phyloP scores from a whole-genome alignment of 768 basidiomycete species.

The Russula emetica region DNA sequence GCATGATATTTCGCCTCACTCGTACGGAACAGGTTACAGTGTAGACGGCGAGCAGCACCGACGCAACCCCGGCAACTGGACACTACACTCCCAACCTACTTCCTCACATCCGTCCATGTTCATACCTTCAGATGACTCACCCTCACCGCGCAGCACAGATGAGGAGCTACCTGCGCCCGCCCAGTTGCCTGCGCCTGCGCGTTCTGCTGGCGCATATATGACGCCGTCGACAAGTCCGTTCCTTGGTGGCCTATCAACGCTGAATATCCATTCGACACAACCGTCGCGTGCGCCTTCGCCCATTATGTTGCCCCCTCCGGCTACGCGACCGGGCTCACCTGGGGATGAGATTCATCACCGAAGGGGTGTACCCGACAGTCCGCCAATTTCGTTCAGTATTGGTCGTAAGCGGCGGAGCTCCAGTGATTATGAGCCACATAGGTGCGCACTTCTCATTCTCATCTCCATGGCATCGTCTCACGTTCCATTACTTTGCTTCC shows the following conservation, averaged over 20 bases:
- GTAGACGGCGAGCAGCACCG: conserved; percentile 37
- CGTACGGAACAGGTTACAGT: conserved; percentile 34
- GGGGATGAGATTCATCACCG: conserved; percentile 33
- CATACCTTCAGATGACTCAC: conserved; percentile 49
- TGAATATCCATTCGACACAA: conserved; percentile 68
- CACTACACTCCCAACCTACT: conserved; percentile 35
- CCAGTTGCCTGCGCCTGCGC: conserved; percentile 26
- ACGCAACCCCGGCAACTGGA: conserved; percentile 8
- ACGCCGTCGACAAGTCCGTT: conserved; percentile 79
- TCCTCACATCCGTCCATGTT: conserved; percentile 26
- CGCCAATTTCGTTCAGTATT: conserved; percentile 33
- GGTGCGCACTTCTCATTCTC: conserved; percentile 23
- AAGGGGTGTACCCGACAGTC: conserved; percentile 37
- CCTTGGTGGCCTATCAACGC: conserved; percentile 68
- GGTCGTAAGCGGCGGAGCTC: conserved; percentile 33
- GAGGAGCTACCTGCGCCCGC: conserved; percentile 42
- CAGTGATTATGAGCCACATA: conserved; percentile 30
- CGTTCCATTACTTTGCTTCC: background rate
- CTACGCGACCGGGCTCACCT: conserved; percentile 38
- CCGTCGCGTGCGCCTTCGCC: conserved; percentile 72
- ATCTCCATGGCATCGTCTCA: conserved; percentile 28
- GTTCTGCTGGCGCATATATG: conserved; percentile 31
- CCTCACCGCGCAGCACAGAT: conserved; percentile 68
- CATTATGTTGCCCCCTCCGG: conserved; percentile 54
- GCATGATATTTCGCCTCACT: conserved; percentile 30